Conservation (phyloP, 371 early-diverging fungal species). For the Basidiobolus meristosporus region DNA sequence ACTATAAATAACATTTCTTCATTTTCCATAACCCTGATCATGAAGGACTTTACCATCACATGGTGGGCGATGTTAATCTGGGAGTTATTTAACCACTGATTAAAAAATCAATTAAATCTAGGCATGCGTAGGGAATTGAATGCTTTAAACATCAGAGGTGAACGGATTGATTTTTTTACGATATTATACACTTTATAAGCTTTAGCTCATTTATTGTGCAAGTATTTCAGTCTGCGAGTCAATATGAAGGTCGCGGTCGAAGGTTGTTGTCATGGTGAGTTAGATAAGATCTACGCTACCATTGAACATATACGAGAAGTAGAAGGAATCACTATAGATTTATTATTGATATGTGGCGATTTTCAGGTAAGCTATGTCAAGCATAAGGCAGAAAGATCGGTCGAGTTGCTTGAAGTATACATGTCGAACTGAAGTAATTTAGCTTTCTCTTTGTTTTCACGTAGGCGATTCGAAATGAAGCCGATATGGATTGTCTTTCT, state of each 20-base stretch:
- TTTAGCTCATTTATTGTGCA: too few relatives aligned
- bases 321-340: constrained; percentile 45
- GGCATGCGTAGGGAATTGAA: too few relatives aligned
- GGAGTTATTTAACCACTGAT: too few relatives aligned
- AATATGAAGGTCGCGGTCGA: constrained; percentile 55
- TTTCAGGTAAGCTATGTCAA: constrained; percentile 45
- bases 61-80: too few relatives aligned
- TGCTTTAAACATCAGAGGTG: too few relatives aligned
- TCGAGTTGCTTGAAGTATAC: not conserved
- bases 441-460: not conserved
- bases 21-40: too few relatives aligned
- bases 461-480: constrained; percentile 63
- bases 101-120: too few relatives aligned
- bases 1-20: too few relatives aligned
- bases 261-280: constrained; percentile 90
- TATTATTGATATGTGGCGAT: constrained; percentile 91
- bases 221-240: not conserved
- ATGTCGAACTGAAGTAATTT: not conserved
- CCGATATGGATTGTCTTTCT: constrained; percentile 61
- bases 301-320: constrained; percentile 24
- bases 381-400: not conserved
- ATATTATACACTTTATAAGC: too few relatives aligned
- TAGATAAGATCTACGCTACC: constrained; percentile 68
- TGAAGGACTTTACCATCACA: too few relatives aligned
- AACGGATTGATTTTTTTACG: too few relatives aligned